Conservation (phyloP, 768 basidiomycete species). For the Suillus tomentosus region DNA sequence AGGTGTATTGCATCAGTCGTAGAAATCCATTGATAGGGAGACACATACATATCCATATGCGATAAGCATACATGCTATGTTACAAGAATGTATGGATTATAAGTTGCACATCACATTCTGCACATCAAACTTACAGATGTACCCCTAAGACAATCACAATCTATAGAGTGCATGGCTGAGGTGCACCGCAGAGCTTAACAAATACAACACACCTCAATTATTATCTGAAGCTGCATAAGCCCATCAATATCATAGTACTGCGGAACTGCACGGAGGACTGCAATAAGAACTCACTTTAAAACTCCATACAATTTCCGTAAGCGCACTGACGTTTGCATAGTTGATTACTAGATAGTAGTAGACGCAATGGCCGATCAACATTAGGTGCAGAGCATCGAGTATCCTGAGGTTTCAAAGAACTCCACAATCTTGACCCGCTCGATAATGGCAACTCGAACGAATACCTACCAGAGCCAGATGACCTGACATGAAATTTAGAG, state of each 20-base stretch:
- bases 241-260: not conserved
- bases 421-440: not conserved
- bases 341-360: conserved; percentile 41
- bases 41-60: conserved; percentile 12
- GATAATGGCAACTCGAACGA: not conserved
- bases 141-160: not conserved
- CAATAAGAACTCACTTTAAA: conserved; percentile 4
- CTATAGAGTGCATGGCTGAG: not conserved
- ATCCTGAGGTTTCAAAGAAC: conserved; percentile 26
- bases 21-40: not conserved
- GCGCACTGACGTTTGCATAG: conserved; percentile 31
- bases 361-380: conserved; percentile 36
- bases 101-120: not conserved
- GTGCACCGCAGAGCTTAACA: no score
- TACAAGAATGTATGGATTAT: not conserved
- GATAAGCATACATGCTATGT: conserved; percentile 1
- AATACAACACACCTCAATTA: not conserved
- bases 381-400: conserved; percentile 38
- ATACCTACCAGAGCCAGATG: conserved; percentile 14
- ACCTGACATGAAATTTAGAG: not conserved
- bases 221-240: not conserved
- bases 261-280: not conserved
- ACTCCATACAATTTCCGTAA: conserved; percentile 34
- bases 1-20: not conserved
- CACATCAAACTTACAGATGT: not conserved